Evolutionary conservation across 495 filamentous ascomycete genomes (phyloP), one percentile per base, ranked within the genome.

Genomic region (Paragyromitra xinjiangensis): DNA sequence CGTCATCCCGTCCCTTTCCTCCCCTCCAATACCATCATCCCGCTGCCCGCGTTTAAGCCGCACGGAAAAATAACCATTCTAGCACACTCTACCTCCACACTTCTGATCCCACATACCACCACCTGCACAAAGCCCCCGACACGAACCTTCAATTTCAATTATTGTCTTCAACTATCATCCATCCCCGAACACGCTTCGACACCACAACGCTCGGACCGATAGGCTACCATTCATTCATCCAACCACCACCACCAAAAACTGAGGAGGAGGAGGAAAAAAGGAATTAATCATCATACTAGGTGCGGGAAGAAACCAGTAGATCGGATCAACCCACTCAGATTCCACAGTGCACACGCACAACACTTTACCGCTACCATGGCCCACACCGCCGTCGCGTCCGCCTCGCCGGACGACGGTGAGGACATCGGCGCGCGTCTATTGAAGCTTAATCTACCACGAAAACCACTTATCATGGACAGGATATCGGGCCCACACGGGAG

Each of bases 371-470:
- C 71, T 42, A 64, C 65, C 34, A 82, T 82, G 80, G 80, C 80
- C 22, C 71, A 79, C 63, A 79, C 75, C 59, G 86, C 81, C 75
- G 66, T 81, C 80, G 80, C 75, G 69, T 73, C 73, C 37, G 24
- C 48, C 42, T 69, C 77, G 29, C 50, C 71, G 45, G 71, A 75
- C 71, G 73, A 73, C 71, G 77, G 74, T 55, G 81, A 82, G 48
- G 81, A 82, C 66, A 82, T 82, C 48, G 81, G 81, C 58, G 81
- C 76, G 73, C 81, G 81, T 74, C 62, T 82, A 16, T 58, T 29
- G 37, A 78, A 71, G 68, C 81, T 82, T 8, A 80, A 82, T 45
- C 56, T 82, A 56, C 81, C 81, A 3, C 63, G 50, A 73, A 73
- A 67, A 34, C 81, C 81, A 1, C 71, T 75, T 11, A 80, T 82